A percentile compares a stretch with the other conserved stretches of the same genome.
Evolutionary conservation across 2,329 filamentous ascomycete genomes (phyloP).

Genomic region (Ceratocystis harringtonii): DNA sequence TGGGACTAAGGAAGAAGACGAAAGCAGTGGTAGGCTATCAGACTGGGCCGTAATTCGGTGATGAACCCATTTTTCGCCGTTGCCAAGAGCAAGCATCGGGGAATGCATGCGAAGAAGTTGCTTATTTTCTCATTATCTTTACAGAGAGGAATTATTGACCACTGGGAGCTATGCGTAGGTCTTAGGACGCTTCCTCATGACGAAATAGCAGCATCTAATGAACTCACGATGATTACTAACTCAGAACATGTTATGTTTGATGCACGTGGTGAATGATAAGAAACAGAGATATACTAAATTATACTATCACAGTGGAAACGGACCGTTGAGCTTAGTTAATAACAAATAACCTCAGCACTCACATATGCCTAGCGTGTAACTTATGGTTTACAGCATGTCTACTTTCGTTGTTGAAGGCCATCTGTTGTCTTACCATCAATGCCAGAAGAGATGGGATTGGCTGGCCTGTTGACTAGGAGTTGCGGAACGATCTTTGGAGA

Average conservation of each 20-base stretch:
- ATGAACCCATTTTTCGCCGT: conserved; percentile 18
- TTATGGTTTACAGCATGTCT: background rate
- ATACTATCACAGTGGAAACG: no score
- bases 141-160: background rate
- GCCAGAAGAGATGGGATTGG: conserved; percentile 6
- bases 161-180: background rate
- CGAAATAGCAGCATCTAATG: background rate
- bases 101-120: no score
- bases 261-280: background rate
- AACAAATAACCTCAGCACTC: background rate
- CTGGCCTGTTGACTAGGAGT: background rate
- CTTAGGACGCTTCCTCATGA: no score
- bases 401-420: conserved; percentile 12
- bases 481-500: conserved; percentile 8
- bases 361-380: background rate
- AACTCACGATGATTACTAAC: background rate
- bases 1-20: conserved; percentile 53
- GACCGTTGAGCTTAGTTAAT: no score
- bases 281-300: background rate
- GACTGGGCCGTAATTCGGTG: conserved; percentile 75
- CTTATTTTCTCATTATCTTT: background rate
- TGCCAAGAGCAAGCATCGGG: background rate
- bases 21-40: conserved; percentile 45
- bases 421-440: background rate
- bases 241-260: background rate